Evolutionary conservation across 2,329 filamentous ascomycete species (phyloP).

Genomic region (Phialemonium atrogriseum): DNA sequence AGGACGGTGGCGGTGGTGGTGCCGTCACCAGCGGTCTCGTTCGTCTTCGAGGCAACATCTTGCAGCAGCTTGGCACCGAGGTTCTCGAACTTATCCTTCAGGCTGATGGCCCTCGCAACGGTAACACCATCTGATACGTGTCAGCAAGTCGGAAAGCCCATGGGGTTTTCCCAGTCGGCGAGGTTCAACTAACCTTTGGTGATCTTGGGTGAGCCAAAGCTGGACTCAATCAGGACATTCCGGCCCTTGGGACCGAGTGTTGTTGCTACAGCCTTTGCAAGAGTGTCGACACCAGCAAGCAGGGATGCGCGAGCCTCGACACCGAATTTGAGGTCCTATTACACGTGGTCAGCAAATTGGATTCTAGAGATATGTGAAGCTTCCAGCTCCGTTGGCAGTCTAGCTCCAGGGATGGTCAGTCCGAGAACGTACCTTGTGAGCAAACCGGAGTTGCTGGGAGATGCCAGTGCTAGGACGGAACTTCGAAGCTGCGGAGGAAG

Average conservation of each 20-base stretch:
- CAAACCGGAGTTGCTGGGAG: constrained; percentile 87
- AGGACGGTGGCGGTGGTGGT: constrained; percentile 97
- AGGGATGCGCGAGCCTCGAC: constrained; percentile 87
- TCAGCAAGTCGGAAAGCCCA: constrained; percentile 5
- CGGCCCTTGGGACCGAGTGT: constrained; percentile 96
- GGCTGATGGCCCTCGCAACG: constrained; percentile 78
- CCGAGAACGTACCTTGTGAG: constrained; percentile 60
- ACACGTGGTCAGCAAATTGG: constrained; percentile 21
- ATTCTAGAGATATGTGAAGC: constrained; percentile 8
- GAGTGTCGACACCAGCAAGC: constrained; percentile 89
- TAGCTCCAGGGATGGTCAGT: neutral
- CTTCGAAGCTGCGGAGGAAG: constrained; percentile 51
- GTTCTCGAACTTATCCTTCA: constrained; percentile 99
- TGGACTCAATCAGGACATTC: constrained; percentile 97
- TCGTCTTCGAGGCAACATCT: constrained; percentile 98
- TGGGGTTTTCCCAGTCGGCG: neutral
- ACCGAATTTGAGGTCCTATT: constrained; percentile 93
- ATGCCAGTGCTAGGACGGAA: constrained; percentile 57
- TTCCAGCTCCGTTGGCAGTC: neutral
- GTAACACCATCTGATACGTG: constrained; percentile 66
- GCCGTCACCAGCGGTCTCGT: constrained; percentile 97
- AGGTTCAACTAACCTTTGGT: constrained; percentile 75
- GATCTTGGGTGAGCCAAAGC: constrained; percentile 98
- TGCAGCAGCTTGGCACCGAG: constrained; percentile 93
- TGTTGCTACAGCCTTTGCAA: constrained; percentile 91